Percentiles rank a stretch among this genome's conserved stretches.
Conservation (phyloP, 1,139 yeast species). For the Hyphopichia fennica region DNA sequence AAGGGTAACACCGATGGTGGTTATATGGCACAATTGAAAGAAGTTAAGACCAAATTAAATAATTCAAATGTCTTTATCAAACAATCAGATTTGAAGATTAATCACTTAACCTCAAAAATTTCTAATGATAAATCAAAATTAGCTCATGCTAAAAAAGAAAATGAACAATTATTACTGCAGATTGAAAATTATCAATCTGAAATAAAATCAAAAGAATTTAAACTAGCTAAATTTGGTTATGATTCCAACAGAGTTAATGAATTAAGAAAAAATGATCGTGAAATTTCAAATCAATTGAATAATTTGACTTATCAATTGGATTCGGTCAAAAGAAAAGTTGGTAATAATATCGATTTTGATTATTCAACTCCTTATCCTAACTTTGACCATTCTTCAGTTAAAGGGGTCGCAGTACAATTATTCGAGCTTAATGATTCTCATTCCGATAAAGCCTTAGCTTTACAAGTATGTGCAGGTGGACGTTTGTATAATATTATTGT, state of each 20-base stretch:
- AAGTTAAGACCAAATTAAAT: conserved; percentile 58
- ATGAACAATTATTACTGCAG: conserved; percentile 39
- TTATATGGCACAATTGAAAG: conserved; percentile 70
- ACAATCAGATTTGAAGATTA: conserved; percentile 59
- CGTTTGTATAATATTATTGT: conserved; percentile 88
- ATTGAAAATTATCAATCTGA: conserved; percentile 44
- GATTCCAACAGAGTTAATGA: conserved; percentile 48
- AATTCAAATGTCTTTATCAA: conserved; percentile 58
- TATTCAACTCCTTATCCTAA: conserved; percentile 64
- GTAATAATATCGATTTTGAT: conserved; percentile 74
- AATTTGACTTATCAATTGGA: conserved; percentile 54
- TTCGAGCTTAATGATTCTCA: conserved; percentile 64
- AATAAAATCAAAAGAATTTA: conserved; percentile 38
- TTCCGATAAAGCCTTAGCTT: conserved; percentile 69
- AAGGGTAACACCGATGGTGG: conserved; percentile 79
- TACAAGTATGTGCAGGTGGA: conserved; percentile 95
- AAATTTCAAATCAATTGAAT: conserved; percentile 24
- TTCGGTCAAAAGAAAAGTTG: conserved; percentile 59
- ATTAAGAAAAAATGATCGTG: conserved; percentile 45
- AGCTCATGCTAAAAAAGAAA: conserved; percentile 54
- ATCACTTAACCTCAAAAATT: conserved; percentile 57
- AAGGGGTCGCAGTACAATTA: conserved; percentile 88
- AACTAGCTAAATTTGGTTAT: conserved; percentile 59
- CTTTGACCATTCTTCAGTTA: conserved; percentile 64
- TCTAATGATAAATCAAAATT: conserved; percentile 53